These are phyloP conservation scores for Hypericum androsaemum DNA, from an alignment of 345 rosid genomes.

Conservation along the genomic window DNA sequence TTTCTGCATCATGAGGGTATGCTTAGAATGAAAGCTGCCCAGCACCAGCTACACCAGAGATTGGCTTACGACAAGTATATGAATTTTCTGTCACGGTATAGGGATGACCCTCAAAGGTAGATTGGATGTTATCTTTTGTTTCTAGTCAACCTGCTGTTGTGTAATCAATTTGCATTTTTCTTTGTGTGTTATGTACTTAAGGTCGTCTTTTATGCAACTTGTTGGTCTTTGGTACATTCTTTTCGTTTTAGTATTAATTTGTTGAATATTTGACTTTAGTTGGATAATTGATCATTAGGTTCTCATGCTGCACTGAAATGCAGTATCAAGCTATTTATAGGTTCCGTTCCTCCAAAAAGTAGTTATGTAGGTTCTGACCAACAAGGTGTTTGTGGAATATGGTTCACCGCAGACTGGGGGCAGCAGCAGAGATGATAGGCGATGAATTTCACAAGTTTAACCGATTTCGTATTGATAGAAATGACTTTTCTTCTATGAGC, in stretches of 20 bases:
- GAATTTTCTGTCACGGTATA: conserved; percentile 51
- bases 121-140: conserved; percentile 2
- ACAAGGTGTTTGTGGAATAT: conserved; percentile 1
- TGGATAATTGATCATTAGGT: no score
- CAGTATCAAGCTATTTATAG: no score
- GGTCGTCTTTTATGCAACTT: no score
- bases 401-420: conserved; percentile 38
- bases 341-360: no score
- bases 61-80: conserved; percentile 57
- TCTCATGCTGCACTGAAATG: no score
- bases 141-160: background rate
- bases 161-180: conserved; percentile 3
- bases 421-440: conserved; percentile 35
- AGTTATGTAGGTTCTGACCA: background rate
- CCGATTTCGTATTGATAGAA: conserved; percentile 47
- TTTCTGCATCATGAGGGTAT: conserved; percentile 53
- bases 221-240: no score
- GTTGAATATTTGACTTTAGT: no score
- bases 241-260: no score
- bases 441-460: conserved; percentile 62
- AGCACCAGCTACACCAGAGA: conserved; percentile 39
- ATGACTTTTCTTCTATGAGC: conserved; percentile 48
- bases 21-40: conserved; percentile 48
- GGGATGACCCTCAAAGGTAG: conserved; percentile 64
- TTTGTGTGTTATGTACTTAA: background rate